Conservation (phyloP, 768 basidiomycete genomes). For the Suillus subluteus region DNA sequence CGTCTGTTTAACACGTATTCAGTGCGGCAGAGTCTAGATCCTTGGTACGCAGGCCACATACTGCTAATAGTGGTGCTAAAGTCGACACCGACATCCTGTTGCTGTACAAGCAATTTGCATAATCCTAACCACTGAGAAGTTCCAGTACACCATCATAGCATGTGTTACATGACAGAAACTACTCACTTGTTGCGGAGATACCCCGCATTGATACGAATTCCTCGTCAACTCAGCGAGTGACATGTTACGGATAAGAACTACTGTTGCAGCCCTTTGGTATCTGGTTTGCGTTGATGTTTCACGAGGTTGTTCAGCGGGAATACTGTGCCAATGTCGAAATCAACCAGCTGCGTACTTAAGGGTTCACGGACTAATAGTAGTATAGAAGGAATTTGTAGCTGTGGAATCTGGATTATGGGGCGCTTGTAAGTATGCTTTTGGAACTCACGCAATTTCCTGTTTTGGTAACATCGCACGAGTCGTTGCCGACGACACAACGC, state of each 20-base stretch:
- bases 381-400: background rate
- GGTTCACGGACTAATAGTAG: background rate
- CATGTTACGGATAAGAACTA: slow-evolving; percentile 42
- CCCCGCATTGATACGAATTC: slow-evolving; percentile 74
- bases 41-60: slow-evolving; percentile 28
- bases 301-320: background rate
- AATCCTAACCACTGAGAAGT: slow-evolving; percentile 65
- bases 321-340: background rate
- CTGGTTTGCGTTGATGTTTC: background rate
- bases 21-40: slow-evolving; percentile 10
- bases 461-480: too few relatives aligned
- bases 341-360: background rate
- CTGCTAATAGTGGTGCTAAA: slow-evolving; percentile 66
- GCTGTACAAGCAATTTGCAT: slow-evolving; percentile 63
- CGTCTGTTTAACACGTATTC: slow-evolving; percentile 48
- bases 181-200: slow-evolving; percentile 65
- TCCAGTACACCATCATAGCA: background rate
- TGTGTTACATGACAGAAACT: background rate
- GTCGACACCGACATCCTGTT: slow-evolving; percentile 41
- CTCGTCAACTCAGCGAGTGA: slow-evolving; percentile 70
- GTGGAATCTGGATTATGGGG: background rate
- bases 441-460: background rate
- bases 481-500: too few relatives aligned
- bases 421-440: background rate
- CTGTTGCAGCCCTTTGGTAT: background rate